Evolutionary conservation across 2,329 filamentous ascomycete genomes (phyloP).

Genomic region (Epichloe gansuensis): DNA sequence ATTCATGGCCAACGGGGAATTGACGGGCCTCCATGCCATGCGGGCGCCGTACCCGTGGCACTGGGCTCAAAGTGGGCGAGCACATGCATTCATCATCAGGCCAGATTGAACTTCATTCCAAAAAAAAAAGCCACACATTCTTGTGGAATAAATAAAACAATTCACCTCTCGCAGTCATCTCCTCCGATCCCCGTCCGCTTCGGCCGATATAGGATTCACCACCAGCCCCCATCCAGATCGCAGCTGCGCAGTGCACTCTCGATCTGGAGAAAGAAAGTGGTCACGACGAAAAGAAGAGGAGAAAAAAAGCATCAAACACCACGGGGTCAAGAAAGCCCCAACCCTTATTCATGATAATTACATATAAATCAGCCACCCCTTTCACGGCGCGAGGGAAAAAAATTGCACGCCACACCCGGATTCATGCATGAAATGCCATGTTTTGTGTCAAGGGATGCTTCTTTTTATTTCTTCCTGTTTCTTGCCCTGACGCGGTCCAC

Average conservation of each 20-base stretch:
- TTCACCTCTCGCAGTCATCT: not conserved
- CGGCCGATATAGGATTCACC: not conserved
- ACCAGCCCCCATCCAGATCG: not conserved
- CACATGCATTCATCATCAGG: no score
- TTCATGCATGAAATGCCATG: not conserved
- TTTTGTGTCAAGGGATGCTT: not conserved
- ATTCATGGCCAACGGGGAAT: no score
- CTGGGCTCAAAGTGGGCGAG: no score
- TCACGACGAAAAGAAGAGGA: no score
- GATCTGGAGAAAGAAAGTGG: no score
- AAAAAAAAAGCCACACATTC: no score
- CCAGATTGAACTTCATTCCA: no score
- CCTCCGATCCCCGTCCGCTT: not conserved
- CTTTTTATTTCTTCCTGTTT: not conserved
- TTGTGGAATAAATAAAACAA: not conserved
- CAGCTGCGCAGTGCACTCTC: not conserved
- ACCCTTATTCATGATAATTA: not conserved
- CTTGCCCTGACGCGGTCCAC: not conserved
- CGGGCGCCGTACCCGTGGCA: no score
- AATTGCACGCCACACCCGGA: not conserved
- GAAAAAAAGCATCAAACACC: not conserved
- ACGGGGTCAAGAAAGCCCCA: not conserved
- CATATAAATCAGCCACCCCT: not conserved
- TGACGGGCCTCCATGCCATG: no score
- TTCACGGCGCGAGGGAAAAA: not conserved